These are phyloP conservation scores for Ustilago cynodontis DNA, from an alignment of 1,284 basidiomycete genomes.

Conservation along the genomic window DNA sequence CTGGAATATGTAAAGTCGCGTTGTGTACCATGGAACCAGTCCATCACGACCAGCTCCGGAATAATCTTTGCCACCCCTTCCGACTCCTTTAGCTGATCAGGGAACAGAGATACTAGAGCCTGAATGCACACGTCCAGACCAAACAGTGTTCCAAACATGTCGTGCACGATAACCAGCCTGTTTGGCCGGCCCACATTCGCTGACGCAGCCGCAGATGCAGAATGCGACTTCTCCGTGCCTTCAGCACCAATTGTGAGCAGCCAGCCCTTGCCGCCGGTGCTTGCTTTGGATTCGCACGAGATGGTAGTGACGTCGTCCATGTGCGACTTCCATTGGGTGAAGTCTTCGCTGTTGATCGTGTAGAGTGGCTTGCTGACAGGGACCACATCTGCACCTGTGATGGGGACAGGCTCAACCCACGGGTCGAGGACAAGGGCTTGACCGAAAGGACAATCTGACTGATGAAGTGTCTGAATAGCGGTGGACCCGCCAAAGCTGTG, in stretches of 20 bases:
- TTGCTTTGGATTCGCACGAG: constrained; percentile 29
- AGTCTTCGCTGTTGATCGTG: constrained; percentile 63
- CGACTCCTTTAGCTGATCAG: constrained; percentile 38
- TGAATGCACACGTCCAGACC: constrained; percentile 47
- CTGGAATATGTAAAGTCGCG: constrained; percentile 59
- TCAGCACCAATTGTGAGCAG: constrained; percentile 54
- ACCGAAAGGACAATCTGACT: constrained; percentile 41
- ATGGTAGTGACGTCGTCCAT: constrained; percentile 51
- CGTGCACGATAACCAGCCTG: constrained; percentile 58
- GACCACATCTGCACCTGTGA: constrained; percentile 23
- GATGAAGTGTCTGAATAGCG: constrained; percentile 37
- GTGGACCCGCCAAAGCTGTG: constrained; percentile 63
- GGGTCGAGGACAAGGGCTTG: constrained; percentile 56
- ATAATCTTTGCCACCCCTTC: constrained; percentile 41
- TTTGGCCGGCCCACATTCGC: constrained; percentile 18
- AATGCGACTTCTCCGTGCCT: constrained; percentile 33
- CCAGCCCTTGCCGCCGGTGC: constrained; percentile 48
- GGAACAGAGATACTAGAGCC: constrained; percentile 46
- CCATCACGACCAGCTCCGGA: constrained; percentile 60
- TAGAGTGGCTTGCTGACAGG: constrained; percentile 56
- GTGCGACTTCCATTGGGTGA: constrained; percentile 59
- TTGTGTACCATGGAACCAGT: constrained; percentile 64
- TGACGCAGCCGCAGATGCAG: constrained; percentile 1
- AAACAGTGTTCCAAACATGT: constrained; percentile 65
- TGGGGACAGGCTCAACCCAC: constrained; percentile 54